A percentile compares a stretch with the other conserved stretches of the same genome.
These are phyloP conservation scores for Phaeoacremonium minimum DNA, from an alignment of 2,329 filamentous ascomycete species.

Conservation along the genomic window DNA sequence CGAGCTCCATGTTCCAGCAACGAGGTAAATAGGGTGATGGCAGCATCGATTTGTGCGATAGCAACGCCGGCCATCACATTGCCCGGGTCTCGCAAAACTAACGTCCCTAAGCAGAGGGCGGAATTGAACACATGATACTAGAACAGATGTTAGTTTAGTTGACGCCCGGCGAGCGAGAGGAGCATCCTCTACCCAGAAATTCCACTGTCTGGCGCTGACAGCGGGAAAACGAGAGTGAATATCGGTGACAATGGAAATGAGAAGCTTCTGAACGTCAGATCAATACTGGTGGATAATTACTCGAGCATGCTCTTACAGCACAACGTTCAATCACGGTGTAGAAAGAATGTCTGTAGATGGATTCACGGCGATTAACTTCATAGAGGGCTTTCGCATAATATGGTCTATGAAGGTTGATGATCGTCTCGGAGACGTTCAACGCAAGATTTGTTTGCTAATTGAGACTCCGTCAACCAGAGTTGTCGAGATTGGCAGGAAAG, in stretches of 20 bases:
- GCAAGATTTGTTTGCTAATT: background rate
- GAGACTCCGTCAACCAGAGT: background rate
- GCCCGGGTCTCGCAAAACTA: constrained; percentile 1
- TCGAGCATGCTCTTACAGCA: background rate
- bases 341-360: background rate
- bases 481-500: background rate
- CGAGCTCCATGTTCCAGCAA: constrained; percentile 3
- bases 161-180: background rate
- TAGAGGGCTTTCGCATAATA: background rate
- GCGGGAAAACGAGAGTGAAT: constrained; percentile 4
- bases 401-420: background rate
- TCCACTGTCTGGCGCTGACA: constrained; percentile 4
- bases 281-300: background rate
- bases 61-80: constrained; percentile 3
- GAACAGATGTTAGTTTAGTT: background rate
- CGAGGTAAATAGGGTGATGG: constrained; percentile 5
- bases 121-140: constrained; percentile 4
- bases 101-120: constrained; percentile 1
- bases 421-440: background rate
- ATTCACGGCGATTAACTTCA: background rate
- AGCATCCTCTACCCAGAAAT: constrained; percentile 2
- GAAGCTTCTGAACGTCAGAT: background rate
- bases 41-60: constrained; percentile 3
- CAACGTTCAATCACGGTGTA: background rate
- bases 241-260: constrained; percentile 4